Evolutionary conservation across 2,329 filamentous ascomycete genomes (phyloP).

Genomic region (Seiridium cupressi): DNA sequence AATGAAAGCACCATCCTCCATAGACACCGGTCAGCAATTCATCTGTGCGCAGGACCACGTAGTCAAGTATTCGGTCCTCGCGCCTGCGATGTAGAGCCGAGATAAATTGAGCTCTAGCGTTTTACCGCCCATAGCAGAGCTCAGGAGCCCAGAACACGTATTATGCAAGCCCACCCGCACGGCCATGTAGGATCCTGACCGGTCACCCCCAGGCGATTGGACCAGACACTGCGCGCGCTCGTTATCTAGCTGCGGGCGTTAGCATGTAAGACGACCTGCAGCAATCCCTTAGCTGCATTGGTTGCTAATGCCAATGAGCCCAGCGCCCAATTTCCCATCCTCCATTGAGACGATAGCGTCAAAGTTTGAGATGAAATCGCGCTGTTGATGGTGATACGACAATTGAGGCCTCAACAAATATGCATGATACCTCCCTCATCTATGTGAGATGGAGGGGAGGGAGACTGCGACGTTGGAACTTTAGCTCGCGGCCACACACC

Average conservation of each 20-base stretch:
- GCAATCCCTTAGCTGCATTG: neutral
- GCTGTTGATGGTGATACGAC: neutral
- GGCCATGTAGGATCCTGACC: neutral
- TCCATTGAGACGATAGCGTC: neutral
- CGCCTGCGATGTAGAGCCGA: neutral
- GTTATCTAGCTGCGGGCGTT: conserved; percentile 3
- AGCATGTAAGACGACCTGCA: conserved; percentile 6
- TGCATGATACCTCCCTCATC: neutral
- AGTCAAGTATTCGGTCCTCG: neutral
- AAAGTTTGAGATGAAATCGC: neutral
- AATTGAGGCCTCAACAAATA: neutral
- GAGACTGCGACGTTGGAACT: neutral
- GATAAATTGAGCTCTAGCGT: neutral
- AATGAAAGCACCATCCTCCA: no score
- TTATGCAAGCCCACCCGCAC: conserved; percentile 1
- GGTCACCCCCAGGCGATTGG: neutral
- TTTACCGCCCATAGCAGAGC: neutral
- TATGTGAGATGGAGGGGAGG: neutral
- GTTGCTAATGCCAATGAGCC: neutral
- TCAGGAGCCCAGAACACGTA: neutral
- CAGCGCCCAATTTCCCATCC: neutral
- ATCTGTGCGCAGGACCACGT: no score
- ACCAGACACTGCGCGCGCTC: neutral
- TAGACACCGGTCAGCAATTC: no score
- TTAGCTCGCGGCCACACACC: neutral